Base-by-base conservation (phyloP, 2,329 filamentous ascomycete genomes). In the Apiospora pterosperma region DNA sequence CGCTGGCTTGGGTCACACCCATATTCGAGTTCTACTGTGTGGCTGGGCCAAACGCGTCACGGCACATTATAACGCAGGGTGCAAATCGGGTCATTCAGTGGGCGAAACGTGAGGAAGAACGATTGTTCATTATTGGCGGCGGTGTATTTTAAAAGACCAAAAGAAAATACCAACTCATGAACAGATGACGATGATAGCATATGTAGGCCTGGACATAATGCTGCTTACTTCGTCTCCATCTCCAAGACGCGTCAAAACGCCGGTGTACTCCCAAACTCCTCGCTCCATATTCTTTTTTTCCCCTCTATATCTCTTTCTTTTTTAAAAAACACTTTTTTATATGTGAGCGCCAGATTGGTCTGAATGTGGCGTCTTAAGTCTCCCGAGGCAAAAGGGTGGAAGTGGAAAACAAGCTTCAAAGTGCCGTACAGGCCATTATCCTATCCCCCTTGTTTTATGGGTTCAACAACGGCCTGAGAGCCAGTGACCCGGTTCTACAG, bases 101-200 rank as follows among this genome's bases (percentile, higher is more conserved):
- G 94, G 90, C 95, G 1, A 90, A 92, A 74, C 85, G 89, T 69
- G 96, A 99, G 78, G 95, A 98, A 77, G 94, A 98, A 78, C 84
- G 96, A 64, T 81, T 98, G 6, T 99, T 99, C 74, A 97, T 99
- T 66, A 96, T 99, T 74, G 96, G 96, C 1, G 96, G 96, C n/a
- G 96, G 94, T 52, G 95, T 98, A 70, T 91, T 90, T 71, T 89
- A 65, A 77, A 63, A 3, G 0, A 23, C 25, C 42, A 16, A 5
- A 44, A 34, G 25, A 25, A 23, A 28, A 39, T n/a, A 21, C 19
- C 16, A n/a, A 42, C 23, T 19, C 16, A 28, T 52, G 25, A 52
- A 19, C 5, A 55, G 5, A 31, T 55, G 28, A 11, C 6, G 16
- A 31, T 52, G 6, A 31, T 25, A 31, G 25, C 25, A 6, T n/a